phyloP scores from a whole-genome alignment of 2,329 filamentous ascomycete genomes.

The Phaeosphaeriaceae sp. region DNA sequence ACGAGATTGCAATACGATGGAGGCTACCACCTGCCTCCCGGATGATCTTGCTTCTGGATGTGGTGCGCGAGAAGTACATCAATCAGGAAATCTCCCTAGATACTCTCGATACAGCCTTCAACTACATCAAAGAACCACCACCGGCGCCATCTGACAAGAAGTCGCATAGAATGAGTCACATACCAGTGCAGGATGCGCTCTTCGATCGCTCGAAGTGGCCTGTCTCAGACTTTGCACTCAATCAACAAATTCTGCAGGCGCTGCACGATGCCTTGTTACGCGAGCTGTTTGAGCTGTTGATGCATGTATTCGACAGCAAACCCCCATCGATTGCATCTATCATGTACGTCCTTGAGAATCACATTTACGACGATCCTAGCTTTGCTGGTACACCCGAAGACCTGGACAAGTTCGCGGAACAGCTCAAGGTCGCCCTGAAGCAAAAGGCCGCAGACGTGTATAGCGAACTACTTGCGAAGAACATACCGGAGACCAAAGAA shows the following conservation, averaged over 20 bases:
- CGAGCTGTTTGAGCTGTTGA: constrained; percentile 86
- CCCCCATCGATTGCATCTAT: constrained; percentile 80
- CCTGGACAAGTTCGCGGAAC: constrained; percentile 73
- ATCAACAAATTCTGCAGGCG: constrained; percentile 76
- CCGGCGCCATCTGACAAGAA: constrained; percentile 71
- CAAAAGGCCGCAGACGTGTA: constrained; percentile 83
- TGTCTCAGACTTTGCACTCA: constrained; percentile 60
- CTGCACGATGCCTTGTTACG: constrained; percentile 84
- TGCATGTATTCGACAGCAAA: constrained; percentile 89
- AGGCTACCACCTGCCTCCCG: constrained; percentile 84
- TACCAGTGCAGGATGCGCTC: constrained; percentile 44
- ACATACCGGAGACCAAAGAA: constrained; percentile 80
- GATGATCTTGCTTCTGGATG: constrained; percentile 82
- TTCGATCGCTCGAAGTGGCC: constrained; percentile 62
- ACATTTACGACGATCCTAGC: constrained; percentile 79
- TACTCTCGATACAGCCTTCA: constrained; percentile 83
- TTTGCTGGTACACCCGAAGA: constrained; percentile 78
- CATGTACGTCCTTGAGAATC: constrained; percentile 81
- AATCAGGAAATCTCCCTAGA: constrained; percentile 83
- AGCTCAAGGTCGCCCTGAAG: constrained; percentile 75
- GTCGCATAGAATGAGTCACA: constrained; percentile 60
- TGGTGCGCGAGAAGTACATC: constrained; percentile 82
- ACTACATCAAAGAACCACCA: constrained; percentile 77
- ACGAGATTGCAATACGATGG: constrained; percentile 88
- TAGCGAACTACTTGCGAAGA: constrained; percentile 76